Evolutionary conservation across 1,284 basidiomycete species (phyloP).

Genomic region (Ganoderma multipileum): DNA sequence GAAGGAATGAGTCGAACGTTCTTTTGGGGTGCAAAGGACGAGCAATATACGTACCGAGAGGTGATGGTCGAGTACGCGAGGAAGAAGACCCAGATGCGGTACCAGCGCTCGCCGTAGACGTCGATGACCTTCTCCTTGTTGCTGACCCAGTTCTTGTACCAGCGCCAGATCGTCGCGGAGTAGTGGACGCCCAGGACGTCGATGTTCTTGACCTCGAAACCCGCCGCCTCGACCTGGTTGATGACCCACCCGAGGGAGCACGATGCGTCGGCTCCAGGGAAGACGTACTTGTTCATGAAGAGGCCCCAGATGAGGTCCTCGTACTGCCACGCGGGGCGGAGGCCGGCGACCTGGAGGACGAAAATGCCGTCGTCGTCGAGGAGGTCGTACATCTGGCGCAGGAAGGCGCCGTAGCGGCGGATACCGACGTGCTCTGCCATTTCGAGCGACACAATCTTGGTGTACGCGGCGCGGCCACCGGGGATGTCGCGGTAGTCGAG

Average conservation of each 20-base stretch:
- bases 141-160: slow-evolving; percentile 95
- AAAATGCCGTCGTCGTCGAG: slow-evolving; percentile 95
- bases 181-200: slow-evolving; percentile 99
- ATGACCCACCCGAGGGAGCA: slow-evolving; percentile 97
- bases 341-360: slow-evolving; percentile 95
- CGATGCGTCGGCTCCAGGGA: slow-evolving; percentile 97
- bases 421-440: slow-evolving; percentile 99
- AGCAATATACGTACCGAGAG: slow-evolving; percentile 56
- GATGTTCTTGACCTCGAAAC: slow-evolving; percentile 96
- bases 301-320: slow-evolving; percentile 98
- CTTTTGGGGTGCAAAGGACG: background rate
- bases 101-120: slow-evolving; percentile 94
- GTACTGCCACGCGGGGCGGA: slow-evolving; percentile 95
- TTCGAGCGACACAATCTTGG: slow-evolving; percentile 96
- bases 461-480: slow-evolving; percentile 79
- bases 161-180: slow-evolving; percentile 91
- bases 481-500: slow-evolving; percentile 96
- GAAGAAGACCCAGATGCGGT: slow-evolving; percentile 92
- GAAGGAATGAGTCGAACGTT: slow-evolving; percentile 24
- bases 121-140: slow-evolving; percentile 90
- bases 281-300: slow-evolving; percentile 97
- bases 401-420: slow-evolving; percentile 90
- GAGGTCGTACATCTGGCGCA: slow-evolving; percentile 91
- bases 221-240: slow-evolving; percentile 84
- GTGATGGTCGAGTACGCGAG: slow-evolving; percentile 82